Percentiles rank a stretch among this genome's conserved stretches.
These are phyloP conservation scores for Solanum pennellii DNA, from an alignment of 257 asterid genomes.

Conservation along the genomic window DNA sequence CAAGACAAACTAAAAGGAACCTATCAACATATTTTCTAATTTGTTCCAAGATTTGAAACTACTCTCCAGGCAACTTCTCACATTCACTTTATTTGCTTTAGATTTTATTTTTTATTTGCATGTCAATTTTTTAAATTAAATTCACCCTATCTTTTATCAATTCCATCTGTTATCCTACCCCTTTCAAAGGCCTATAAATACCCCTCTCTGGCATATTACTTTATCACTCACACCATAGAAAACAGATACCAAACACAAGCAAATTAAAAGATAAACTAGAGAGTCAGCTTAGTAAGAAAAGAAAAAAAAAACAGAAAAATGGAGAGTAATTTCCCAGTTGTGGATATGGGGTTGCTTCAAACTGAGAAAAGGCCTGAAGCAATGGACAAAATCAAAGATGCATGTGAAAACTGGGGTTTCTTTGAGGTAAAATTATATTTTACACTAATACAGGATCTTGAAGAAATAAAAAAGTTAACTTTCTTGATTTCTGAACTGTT, in stretches of 20 bases:
- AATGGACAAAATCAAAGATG: conserved; percentile 49
- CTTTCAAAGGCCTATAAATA: conserved; percentile 32
- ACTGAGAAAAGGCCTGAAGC: conserved; percentile 44
- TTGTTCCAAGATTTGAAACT: neutral
- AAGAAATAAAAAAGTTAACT: neutral
- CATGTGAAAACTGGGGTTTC: conserved; percentile 72
- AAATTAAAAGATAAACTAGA: neutral
- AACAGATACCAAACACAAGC: neutral
- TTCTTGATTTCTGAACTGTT: neutral
- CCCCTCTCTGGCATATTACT: neutral
- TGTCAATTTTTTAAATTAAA: neutral
- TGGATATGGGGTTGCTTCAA: conserved; percentile 49
- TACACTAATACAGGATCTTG: neutral
- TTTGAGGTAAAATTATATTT: conserved; percentile 40
- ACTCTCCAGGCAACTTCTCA: neutral
- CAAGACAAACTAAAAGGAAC: neutral
- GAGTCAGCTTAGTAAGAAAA: neutral
- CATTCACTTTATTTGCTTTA: neutral
- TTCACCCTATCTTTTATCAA: neutral
- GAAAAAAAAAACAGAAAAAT: neutral
- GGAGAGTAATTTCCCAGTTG: conserved; percentile 47
- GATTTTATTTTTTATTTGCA: neutral
- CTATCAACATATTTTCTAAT: neutral
- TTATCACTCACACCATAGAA: neutral
- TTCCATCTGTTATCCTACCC: neutral